Evolutionary conservation across 1,139 yeast species (phyloP).

Genomic region (Suhomyces wounanorum): DNA sequence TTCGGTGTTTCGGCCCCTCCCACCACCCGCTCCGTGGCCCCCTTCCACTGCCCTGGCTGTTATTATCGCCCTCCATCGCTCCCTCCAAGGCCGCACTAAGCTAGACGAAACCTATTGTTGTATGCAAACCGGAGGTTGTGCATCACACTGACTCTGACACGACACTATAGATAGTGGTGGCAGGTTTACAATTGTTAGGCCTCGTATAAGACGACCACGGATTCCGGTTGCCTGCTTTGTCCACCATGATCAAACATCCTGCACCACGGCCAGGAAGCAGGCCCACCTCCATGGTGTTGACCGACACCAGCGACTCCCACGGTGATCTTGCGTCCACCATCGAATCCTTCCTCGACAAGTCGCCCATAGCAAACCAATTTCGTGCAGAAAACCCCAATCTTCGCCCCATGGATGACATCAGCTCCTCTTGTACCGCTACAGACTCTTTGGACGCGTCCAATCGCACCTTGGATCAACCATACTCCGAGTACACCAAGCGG

Average conservation of each 20-base stretch:
- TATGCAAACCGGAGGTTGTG: slow-evolving; percentile 11
- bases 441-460: slow-evolving; percentile 1
- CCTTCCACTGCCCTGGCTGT: too few species aligned
- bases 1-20: neutral
- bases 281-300: slow-evolving; percentile 1
- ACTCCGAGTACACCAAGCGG: neutral
- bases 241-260: slow-evolving; percentile 11
- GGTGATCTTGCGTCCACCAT: slow-evolving; percentile 14
- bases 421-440: neutral
- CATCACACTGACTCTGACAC: slow-evolving; percentile 2
- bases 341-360: slow-evolving; percentile 26
- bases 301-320: slow-evolving; percentile 6
- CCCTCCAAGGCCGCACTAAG: neutral
- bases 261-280: slow-evolving; percentile 4
- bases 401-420: slow-evolving; percentile 20
- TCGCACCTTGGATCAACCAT: slow-evolving; percentile 17
- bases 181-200: neutral
- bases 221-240: neutral
- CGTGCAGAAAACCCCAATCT: slow-evolving; percentile 32
- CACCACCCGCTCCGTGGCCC: too few species aligned
- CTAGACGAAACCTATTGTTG: slow-evolving; percentile 5
- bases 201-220: slow-evolving; percentile 1
- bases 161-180: neutral
- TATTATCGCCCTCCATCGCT: neutral
- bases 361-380: slow-evolving; percentile 26